Evolutionary conservation across 495 filamentous ascomycete species (phyloP), one percentile per base, ranked within the genome.

Genomic region (Neurospora sp.): DNA sequence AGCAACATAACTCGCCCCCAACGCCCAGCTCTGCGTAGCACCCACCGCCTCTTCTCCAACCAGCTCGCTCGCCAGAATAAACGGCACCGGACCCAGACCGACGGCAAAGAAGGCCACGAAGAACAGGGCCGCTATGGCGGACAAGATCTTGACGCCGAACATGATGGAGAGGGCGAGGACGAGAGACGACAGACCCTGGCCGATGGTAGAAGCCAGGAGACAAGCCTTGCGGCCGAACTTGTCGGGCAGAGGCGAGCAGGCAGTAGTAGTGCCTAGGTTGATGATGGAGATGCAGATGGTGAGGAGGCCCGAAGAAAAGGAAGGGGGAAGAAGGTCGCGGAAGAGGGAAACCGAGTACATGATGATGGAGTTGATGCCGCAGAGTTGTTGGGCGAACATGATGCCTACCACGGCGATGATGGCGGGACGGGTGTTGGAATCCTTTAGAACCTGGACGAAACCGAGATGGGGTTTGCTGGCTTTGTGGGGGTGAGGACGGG

Each of bases 301-400:
- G 70, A 98, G 84, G 6, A 93, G 81, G 0, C 91, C 91, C 0
- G 94, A 93, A 2, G 54, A 66, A 66, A 66, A 35, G 39, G 87
- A 91, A 35, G 91, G 89, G 9, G 92, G 92, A 0, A 98, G 83
- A 11, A 98, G 88, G 62, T 86, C 88, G 42, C 90, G 87, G 42
- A 99, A 86, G 3, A 98, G 88, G 5, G 92, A 93, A 3, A 99
- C 96, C 9, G 93, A 96, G 82, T 99, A 98, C 94, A 99, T 97
- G 80, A 99, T 91, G 76, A 98, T 94, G 72, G 92, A 94, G 86
- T 99, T 99, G 83, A 99, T 94, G 38, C 95, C 95, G 39, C 90
- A 92, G 31, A 99, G 86, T 79, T 99, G 96, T 78, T 99, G 96
- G 10, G 93, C 91, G 42, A 95, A 83, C 96, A 98, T 98, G 75